A percentile compares a stretch with the other conserved stretches of the same genome.
Conservation (phyloP, 2,329 filamentous ascomycete genomes). For the Diaporthe aspalathi region DNA sequence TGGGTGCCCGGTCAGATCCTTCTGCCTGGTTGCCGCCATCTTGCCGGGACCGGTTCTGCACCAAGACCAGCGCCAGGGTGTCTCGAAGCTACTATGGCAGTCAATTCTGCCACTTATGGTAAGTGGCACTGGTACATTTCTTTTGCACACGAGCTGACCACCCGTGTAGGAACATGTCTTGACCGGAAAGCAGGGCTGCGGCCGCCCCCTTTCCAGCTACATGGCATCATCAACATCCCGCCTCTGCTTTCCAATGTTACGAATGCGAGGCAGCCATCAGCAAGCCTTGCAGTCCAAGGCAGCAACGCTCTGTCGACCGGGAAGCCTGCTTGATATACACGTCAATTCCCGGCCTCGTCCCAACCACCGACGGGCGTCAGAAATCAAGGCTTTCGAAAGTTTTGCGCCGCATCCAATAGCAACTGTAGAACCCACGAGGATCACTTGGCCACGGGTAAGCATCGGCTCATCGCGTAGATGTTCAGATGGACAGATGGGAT, state of each 20-base stretch:
- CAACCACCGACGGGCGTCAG: not conserved
- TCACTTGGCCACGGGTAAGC: slow-evolving; percentile 4
- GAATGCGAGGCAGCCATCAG: not conserved
- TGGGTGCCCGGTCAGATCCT: not conserved
- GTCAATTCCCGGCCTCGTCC: not conserved
- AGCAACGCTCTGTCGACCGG: not conserved
- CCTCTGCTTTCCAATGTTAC: not conserved
- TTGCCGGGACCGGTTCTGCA: not conserved
- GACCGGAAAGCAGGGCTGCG: not conserved
- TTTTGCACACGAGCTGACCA: not conserved
- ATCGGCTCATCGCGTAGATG: not conserved
- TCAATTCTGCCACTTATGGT: not conserved
- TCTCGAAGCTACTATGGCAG: not conserved
- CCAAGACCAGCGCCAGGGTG: not conserved
- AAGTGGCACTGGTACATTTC: not conserved
- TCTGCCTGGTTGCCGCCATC: not conserved
- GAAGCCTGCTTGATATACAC: not conserved
- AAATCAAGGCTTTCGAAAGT: not conserved
- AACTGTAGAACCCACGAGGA: not conserved
- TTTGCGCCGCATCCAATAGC: slow-evolving; percentile 6
- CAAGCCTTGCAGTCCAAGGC: not conserved
- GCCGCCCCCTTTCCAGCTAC: no score
- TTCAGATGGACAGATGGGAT: slow-evolving; percentile 6
- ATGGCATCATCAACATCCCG: not conserved
- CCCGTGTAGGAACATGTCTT: not conserved